Conservation (phyloP, 1,139 yeast genomes). For the Debaryomyces subglobosus region DNA sequence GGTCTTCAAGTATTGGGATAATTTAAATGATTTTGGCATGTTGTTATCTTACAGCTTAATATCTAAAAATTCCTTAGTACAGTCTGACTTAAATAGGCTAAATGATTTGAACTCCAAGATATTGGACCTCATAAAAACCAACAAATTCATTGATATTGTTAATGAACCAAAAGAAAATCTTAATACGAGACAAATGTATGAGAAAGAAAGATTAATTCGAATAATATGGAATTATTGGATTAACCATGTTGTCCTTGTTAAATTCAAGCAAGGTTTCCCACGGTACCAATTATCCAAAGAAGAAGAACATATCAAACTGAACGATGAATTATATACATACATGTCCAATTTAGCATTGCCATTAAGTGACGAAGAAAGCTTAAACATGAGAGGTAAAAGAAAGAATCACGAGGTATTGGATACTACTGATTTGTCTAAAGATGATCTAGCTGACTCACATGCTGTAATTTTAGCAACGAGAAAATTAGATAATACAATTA, state of each 20-base stretch:
- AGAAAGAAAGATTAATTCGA: slow-evolving; percentile 40
- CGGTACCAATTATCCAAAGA: slow-evolving; percentile 24
- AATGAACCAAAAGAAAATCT: slow-evolving; percentile 18
- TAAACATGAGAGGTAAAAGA: slow-evolving; percentile 13
- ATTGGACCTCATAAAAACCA: slow-evolving; percentile 27
- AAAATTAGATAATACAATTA: slow-evolving; percentile 30
- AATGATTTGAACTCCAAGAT: slow-evolving; percentile 20
- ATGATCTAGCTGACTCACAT: slow-evolving; percentile 18
- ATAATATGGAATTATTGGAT: slow-evolving; percentile 48
- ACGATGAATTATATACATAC: slow-evolving; percentile 18
- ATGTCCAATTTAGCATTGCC: slow-evolving; percentile 20
- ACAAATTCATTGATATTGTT: slow-evolving; percentile 26
- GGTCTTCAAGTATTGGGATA: slow-evolving; percentile 39
- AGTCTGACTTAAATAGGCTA: slow-evolving; percentile 16
- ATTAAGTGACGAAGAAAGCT: slow-evolving; percentile 15
- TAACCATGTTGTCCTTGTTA: slow-evolving; percentile 30
- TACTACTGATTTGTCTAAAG: slow-evolving; percentile 6
- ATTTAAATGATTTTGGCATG: slow-evolving; percentile 31
- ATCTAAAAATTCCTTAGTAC: slow-evolving; percentile 18
- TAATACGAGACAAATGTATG: slow-evolving; percentile 36
- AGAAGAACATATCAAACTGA: slow-evolving; percentile 16
- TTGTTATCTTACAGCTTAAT: slow-evolving; percentile 24
- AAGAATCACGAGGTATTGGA: slow-evolving; percentile 15
- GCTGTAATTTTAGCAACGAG: slow-evolving; percentile 26
- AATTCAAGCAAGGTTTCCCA: slow-evolving; percentile 45